Evolutionary conservation across 257 asterid species (phyloP).

Genomic region (Nicotiana attenuata): DNA sequence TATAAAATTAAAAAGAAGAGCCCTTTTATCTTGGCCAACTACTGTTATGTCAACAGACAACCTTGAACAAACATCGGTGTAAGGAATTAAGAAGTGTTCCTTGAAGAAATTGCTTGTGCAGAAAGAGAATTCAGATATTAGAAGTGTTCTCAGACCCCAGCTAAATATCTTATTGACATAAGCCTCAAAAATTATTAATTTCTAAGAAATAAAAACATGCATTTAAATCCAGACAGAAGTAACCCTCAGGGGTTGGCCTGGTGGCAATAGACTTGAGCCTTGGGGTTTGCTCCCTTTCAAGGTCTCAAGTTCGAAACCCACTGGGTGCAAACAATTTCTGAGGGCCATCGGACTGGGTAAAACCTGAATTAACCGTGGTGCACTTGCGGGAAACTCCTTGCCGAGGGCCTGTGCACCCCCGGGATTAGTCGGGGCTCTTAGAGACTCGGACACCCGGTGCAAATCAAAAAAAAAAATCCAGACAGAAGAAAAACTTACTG

Average conservation of each 20-base stretch:
- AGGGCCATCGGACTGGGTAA: too few relatives aligned
- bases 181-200: not conserved
- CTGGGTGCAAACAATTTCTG: too few relatives aligned
- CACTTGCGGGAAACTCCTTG: too few relatives aligned
- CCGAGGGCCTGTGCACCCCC: too few relatives aligned
- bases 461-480: too few relatives aligned
- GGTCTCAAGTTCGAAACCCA: too few relatives aligned
- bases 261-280: too few relatives aligned
- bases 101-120: not conserved
- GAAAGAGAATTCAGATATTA: not conserved
- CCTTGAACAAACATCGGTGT: not conserved
- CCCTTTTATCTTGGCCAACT: not conserved
- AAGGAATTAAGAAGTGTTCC: not conserved
- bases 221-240: not conserved
- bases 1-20: not conserved
- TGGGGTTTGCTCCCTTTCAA: too few relatives aligned
- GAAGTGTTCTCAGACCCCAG: not conserved
- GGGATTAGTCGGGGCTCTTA: too few relatives aligned
- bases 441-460: too few relatives aligned
- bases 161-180: not conserved
- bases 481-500: constrained; percentile 31
- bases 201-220: not conserved
- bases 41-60: not conserved
- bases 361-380: too few relatives aligned
- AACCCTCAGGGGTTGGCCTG: too few relatives aligned